phyloP scores from a whole-genome alignment of 208 protist genomes.

The Zelonia costaricensis region DNA sequence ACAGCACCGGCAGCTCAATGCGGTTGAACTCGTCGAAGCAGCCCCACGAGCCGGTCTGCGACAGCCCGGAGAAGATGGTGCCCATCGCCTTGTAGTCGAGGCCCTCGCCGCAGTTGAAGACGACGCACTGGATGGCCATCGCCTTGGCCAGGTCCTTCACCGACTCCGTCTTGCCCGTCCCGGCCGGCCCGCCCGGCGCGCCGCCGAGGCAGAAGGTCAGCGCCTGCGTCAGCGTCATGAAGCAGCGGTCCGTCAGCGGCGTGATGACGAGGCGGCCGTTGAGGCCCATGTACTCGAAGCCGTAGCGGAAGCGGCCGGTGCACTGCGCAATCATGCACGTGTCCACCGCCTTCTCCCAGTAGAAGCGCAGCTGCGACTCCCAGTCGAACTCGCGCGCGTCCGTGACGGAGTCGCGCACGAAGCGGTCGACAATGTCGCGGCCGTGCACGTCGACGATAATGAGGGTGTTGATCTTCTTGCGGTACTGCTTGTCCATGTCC shows the following conservation, averaged over 20 bases:
- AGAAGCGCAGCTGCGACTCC: constrained; percentile 99
- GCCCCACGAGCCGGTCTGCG: constrained; percentile 97
- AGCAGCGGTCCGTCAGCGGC: constrained; percentile 98
- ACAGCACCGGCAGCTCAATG: constrained; percentile 98
- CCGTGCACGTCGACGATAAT: constrained; percentile 99
- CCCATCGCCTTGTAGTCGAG: constrained; percentile 99
- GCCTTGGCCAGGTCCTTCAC: constrained; percentile 99
- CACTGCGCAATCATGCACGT: constrained; percentile 97
- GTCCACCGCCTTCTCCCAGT: constrained; percentile 96
- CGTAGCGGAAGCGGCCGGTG: constrained; percentile 96
- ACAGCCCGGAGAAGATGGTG: constrained; percentile 98
- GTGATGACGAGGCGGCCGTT: constrained; percentile 99
- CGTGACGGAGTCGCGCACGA: constrained; percentile 98
- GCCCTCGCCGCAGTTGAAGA: constrained; percentile 99
- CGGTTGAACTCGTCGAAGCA: constrained; percentile 99
- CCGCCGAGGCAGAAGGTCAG: constrained; percentile 97
- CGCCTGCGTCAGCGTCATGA: constrained; percentile 99
- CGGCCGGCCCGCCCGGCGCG: constrained; percentile 94
- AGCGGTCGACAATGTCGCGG: constrained; percentile 98
- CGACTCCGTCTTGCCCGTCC: constrained; percentile 98
- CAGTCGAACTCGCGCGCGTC: constrained; percentile 99
- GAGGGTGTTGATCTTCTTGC: constrained; percentile 99
- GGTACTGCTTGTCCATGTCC: constrained; percentile 90
- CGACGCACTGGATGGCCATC: constrained; percentile 96
- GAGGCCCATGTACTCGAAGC: constrained; percentile 99